A percentile compares a stretch with the other conserved stretches of the same genome.
These are phyloP conservation scores for Rutstroemia sp. DNA, from an alignment of 2,329 filamentous ascomycete species.

Conservation along the genomic window DNA sequence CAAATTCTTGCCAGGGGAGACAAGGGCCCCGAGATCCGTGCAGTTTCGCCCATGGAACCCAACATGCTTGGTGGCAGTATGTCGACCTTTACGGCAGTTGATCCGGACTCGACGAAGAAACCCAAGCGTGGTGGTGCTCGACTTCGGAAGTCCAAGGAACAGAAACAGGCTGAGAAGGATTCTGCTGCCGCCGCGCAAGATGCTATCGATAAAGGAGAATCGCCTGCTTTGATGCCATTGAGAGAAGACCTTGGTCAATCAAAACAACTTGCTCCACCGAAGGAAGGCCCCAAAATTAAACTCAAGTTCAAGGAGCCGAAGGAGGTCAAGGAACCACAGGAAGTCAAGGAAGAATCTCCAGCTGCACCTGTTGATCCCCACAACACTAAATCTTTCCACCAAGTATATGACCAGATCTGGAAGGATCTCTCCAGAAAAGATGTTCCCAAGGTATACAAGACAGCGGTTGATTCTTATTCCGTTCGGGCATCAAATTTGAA, in stretches of 20 bases:
- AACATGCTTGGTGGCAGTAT: slow-evolving; percentile 81
- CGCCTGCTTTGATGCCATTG: slow-evolving; percentile 48
- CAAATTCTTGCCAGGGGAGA: slow-evolving; percentile 80
- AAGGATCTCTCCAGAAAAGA: slow-evolving; percentile 91
- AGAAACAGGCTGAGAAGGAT: slow-evolving; percentile 73
- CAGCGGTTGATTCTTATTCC: slow-evolving; percentile 77
- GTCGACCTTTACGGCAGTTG: slow-evolving; percentile 64
- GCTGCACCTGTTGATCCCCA: slow-evolving; percentile 38
- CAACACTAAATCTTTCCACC: slow-evolving; percentile 88
- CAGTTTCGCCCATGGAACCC: slow-evolving; percentile 63
- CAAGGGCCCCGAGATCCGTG: slow-evolving; percentile 63
- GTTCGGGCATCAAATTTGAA: slow-evolving; percentile 93
- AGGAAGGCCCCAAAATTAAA: slow-evolving; percentile 50
- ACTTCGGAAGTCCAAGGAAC: slow-evolving; percentile 85
- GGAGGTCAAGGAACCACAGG: slow-evolving; percentile 25
- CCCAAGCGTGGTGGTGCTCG: slow-evolving; percentile 47
- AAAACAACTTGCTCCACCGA: slow-evolving; percentile 29
- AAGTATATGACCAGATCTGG: slow-evolving; percentile 97
- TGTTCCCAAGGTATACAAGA: slow-evolving; percentile 82
- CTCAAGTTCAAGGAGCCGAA: slow-evolving; percentile 36
- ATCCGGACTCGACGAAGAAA: slow-evolving; percentile 43
- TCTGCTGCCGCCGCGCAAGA: slow-evolving; percentile 84
- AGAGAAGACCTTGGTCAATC: slow-evolving; percentile 5
- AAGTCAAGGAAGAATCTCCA: slow-evolving; percentile 37
- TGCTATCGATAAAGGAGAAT: slow-evolving; percentile 71